Evolutionary conservation across 2,329 filamentous ascomycete species (phyloP).

Genomic region (Neoscytalidium dimidiatum): DNA sequence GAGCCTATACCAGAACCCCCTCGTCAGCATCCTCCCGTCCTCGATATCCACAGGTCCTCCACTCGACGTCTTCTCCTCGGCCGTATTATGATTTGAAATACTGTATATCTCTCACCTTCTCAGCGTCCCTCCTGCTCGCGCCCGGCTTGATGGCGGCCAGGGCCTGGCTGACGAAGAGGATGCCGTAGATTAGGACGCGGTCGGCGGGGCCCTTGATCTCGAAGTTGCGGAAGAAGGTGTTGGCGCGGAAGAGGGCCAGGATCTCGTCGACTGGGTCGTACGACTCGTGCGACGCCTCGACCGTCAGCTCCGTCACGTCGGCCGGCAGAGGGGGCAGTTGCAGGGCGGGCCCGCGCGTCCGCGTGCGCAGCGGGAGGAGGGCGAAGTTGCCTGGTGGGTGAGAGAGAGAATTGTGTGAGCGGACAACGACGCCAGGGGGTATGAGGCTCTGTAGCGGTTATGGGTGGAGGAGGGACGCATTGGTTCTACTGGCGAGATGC

Average conservation of each 20-base stretch:
- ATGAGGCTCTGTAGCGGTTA: background rate
- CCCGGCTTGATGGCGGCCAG: constrained; percentile 81
- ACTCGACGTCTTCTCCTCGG: no score
- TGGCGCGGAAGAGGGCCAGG: constrained; percentile 88
- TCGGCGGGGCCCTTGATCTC: constrained; percentile 97
- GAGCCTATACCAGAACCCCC: constrained; percentile 56
- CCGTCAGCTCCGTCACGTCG: constrained; percentile 56
- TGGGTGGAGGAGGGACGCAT: background rate
- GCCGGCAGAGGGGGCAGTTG: constrained; percentile 65
- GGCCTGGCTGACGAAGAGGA: constrained; percentile 90
- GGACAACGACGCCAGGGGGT: background rate
- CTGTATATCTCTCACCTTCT: constrained; percentile 63
- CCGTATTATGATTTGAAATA: no score
- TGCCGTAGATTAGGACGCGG: constrained; percentile 92
- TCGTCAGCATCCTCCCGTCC: background rate
- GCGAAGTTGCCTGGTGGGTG: constrained; percentile 77
- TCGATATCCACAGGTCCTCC: background rate
- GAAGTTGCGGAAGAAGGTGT: constrained; percentile 99
- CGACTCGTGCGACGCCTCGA: constrained; percentile 83
- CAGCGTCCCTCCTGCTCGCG: constrained; percentile 65
- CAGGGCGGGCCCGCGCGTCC: constrained; percentile 92
- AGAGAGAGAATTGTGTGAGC: constrained; percentile 3
- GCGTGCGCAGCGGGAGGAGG: constrained; percentile 89
- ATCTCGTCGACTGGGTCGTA: constrained; percentile 98
- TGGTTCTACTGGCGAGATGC: background rate